A percentile compares a stretch with the other conserved stretches of the same genome.
Conservation (phyloP, 257 asterid genomes). For the Salvia miltiorrhiza region DNA sequence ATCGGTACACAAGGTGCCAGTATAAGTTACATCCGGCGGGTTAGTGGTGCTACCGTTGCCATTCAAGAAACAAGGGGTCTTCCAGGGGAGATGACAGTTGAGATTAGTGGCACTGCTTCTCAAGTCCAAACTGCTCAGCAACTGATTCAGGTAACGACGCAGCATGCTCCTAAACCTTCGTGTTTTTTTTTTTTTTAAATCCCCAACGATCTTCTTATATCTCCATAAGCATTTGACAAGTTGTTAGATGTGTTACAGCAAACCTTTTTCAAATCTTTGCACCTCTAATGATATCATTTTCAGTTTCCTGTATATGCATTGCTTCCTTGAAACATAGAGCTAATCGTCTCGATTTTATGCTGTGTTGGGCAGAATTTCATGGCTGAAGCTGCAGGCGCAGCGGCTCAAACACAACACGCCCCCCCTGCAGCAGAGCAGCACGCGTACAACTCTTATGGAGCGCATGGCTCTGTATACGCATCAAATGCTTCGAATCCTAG, state of each 20-base stretch:
- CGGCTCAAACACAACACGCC: conserved; percentile 43
- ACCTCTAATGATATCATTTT: background rate
- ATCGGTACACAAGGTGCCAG: conserved; percentile 89
- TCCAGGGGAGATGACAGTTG: conserved; percentile 97
- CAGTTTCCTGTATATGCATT: background rate
- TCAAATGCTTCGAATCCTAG: conserved; percentile 58
- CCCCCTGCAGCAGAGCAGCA: conserved; percentile 61
- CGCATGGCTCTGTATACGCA: conserved; percentile 45
- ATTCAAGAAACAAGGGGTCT: conserved; percentile 92
- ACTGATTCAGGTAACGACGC: conserved; percentile 69
- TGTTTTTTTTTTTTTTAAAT: background rate
- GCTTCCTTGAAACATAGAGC: background rate
- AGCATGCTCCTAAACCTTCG: background rate
- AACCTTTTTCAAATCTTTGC: no score
- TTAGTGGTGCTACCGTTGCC: conserved; percentile 91
- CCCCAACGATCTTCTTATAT: background rate
- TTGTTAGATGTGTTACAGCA: no score
- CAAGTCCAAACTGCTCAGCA: conserved; percentile 97
- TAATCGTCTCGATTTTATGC: background rate
- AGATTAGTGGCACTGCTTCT: conserved; percentile 87
- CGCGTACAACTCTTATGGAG: conserved; percentile 54
- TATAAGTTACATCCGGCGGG: conserved; percentile 89
- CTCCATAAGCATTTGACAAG: no score
- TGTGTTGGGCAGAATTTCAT: conserved; percentile 64
- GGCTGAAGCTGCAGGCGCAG: conserved; percentile 53